Conservation (phyloP, 306 rosid genomes). For the Lithocarpus polystachyus region DNA sequence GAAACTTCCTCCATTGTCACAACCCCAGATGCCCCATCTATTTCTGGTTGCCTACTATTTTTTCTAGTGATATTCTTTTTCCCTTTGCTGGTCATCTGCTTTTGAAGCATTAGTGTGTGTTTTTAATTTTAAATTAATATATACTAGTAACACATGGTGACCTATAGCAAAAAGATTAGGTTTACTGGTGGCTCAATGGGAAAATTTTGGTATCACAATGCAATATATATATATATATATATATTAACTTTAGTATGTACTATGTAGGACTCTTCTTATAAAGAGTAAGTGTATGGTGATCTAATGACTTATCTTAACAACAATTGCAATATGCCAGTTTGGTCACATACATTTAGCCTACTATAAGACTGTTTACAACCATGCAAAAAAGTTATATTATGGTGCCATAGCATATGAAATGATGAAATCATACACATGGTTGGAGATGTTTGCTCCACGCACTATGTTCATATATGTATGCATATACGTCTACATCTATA, state of each 20-base stretch:
- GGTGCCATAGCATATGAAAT: not conserved
- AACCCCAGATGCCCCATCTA: constrained; percentile 65
- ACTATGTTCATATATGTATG: too few species aligned
- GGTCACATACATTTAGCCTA: not conserved
- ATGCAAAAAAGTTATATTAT: not conserved
- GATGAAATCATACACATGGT: not conserved
- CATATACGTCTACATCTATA: too few species aligned
- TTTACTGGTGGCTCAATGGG: not conserved
- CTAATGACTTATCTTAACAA: not conserved
- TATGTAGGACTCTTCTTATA: not conserved
- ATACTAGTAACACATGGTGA: not conserved
- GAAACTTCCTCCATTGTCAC: constrained; percentile 92
- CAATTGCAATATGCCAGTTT: not conserved
- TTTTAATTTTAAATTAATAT: not conserved
- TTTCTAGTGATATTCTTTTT: not conserved
- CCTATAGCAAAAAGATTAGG: not conserved
- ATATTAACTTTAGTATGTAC: not conserved
- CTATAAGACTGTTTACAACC: not conserved
- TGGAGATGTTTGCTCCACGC: not conserved
- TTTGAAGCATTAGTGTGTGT: not conserved
- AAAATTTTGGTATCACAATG: too few species aligned
- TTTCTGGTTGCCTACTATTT: constrained; percentile 2
- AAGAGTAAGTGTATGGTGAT: not conserved
- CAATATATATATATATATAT: too few species aligned
- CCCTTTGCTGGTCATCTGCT: constrained; percentile 18